Percentiles rank a stretch among this genome's conserved stretches.
Evolutionary conservation across 495 filamentous ascomycete species (phyloP).

Genomic region (Hypomontagnella monticulosa): DNA sequence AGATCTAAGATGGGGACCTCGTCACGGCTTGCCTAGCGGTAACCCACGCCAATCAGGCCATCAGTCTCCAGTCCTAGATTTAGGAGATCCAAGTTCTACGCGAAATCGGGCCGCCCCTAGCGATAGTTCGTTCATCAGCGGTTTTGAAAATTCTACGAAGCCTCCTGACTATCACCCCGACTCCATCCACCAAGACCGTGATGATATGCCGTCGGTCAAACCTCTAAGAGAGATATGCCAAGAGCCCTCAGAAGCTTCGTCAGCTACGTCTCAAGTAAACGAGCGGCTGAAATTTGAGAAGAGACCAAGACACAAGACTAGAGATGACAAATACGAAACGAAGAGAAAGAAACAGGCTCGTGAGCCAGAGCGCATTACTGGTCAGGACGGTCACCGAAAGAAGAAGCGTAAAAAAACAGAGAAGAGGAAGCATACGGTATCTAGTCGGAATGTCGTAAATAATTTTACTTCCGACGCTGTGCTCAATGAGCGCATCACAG

Average conservation of each 20-base stretch:
- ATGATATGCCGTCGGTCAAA: constrained; percentile 1
- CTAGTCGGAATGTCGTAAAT: constrained; percentile 64
- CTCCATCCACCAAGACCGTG: constrained; percentile 10
- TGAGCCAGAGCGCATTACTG: constrained; percentile 42
- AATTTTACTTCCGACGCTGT: constrained; percentile 73
- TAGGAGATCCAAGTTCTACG: constrained; percentile 28
- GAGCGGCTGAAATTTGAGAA: constrained; percentile 59
- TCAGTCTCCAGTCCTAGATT: constrained; percentile 1
- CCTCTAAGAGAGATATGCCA: constrained; percentile 15
- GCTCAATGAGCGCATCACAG: constrained; percentile 68
- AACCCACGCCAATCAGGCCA: constrained; percentile 24
- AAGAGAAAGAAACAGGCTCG: constrained; percentile 52
- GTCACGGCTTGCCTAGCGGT: constrained; percentile 34
- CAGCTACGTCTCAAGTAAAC: constrained; percentile 17
- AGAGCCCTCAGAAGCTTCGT: constrained; percentile 26
- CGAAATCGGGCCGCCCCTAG: constrained; percentile 24
- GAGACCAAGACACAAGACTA: constrained; percentile 69
- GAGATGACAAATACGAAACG: constrained; percentile 64
- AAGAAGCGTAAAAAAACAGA: constrained; percentile 49
- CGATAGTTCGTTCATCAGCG: constrained; percentile 43
- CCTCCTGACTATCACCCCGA: constrained; percentile 21
- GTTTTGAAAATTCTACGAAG: constrained; percentile 31
- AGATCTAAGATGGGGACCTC: constrained; percentile 44
- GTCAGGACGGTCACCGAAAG: constrained; percentile 38
- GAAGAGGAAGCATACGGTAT: constrained; percentile 43